Evolutionary conservation across 2,329 filamentous ascomycete genomes (phyloP), one percentile per base, ranked within the genome.

Genomic region (Trichoderma sp.): DNA sequence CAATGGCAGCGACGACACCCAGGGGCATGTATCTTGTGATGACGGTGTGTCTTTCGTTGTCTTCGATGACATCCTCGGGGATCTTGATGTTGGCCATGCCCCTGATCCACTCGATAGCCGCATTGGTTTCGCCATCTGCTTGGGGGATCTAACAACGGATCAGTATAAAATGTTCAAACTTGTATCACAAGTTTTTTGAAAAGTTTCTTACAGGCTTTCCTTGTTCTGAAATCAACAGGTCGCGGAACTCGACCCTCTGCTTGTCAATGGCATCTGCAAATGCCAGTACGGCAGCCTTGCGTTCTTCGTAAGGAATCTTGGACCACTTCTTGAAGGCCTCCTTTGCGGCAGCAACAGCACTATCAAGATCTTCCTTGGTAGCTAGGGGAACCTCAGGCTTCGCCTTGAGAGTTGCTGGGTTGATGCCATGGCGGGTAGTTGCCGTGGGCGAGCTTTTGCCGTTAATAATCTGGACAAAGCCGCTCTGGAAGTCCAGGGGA

Each of bases 1-100:
- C 81, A 53, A 88, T 87, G 12, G 81, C 86, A 5, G 79, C 84
- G 3, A 78, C 79, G 8, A 84, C 81, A 4, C 83, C 83, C 9
- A 84, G 73, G 1, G 83, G 82, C 26, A 66, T 68, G 21, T 73
- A 76, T 21, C 69, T 71, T 7, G 69, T 72, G 58, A 39, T 64
- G 28, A 74, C 69, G 9, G 71, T 76, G 28, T 65, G 66, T 32
- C 72, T 70, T 3, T 74, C 71, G 4, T 75, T 81, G 24, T 85
- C 82, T 53, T 83, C 78, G 21, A 84, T 70, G 32, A 82, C 74
- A 7, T 81, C 81, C 39, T 81, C 80, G 5, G 79, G 76, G 6
- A 85, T 74, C 39, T 79, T 75, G 51, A 80, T 75, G 0, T 74
- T 75, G 26, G 77, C 75, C 69, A 80, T 75, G 53, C 72, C 75